Base-by-base conservation (phyloP, 2,329 filamentous ascomycete genomes). In the Neonectria punicea region DNA sequence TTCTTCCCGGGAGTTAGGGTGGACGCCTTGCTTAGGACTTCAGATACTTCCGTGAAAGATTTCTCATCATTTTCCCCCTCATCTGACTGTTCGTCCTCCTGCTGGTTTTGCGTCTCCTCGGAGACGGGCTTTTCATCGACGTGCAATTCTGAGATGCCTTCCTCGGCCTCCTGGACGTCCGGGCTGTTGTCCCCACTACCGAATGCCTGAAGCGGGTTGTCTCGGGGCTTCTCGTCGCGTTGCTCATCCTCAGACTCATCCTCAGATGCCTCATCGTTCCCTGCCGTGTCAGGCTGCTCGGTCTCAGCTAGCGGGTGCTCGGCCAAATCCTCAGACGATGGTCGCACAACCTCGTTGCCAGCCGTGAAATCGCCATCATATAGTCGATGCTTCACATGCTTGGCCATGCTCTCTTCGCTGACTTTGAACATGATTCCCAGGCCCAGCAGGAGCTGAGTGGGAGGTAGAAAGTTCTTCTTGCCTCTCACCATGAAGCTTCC, bases 391-490 rank as follows among this genome's bases (percentile, higher is more conserved):
- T 93, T 95, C 46, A 90, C 85, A 78, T 98, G 94, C 62, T 89
- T 92, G 4, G 85, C 86, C 77, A 93, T 92, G 80, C 94, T 97
- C 73, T 94, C 92, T 61, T 97, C 92, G 73, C 93, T 97, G 57
- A 98, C 91, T 73, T 89, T 91, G 79, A 97, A 99, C 79, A 97
- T 85, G 49, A 97, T 86, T 2, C 90, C 94, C 75, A 98, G 93
- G 0, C 96, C 96, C 34, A 99, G 87, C 1, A 98, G 83, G 30
- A 98, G 84, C 74, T 95, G 94, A 7, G 93, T 91, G 1, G 96
- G 95, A 0, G 95, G 93, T 39, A 99, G 80, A 72, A 92, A 96
- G 74, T 97, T 97, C 82, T 98, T 98, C 80, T 92, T 92, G 2
- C 94, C 95, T 41, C 88, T 87, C 53, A 98, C 85, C 79, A 90